Percentiles rank a stretch among this genome's conserved stretches.
These are phyloP conservation scores for Fusarium sp. DNA, from an alignment of 2,329 filamentous ascomycete species.

Conservation along the genomic window DNA sequence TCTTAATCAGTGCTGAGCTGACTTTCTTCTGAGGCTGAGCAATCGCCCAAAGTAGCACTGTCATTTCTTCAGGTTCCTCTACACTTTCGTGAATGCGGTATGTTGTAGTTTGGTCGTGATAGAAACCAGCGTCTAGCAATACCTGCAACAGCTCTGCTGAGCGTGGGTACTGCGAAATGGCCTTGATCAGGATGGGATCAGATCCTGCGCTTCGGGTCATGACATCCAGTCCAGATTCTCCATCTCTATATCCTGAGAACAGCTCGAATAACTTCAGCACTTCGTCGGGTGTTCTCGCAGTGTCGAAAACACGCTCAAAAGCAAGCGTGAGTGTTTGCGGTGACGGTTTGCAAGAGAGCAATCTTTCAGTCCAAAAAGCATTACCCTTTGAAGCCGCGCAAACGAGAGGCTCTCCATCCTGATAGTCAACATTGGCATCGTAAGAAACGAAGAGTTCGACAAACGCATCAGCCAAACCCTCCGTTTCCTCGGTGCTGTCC, in stretches of 20 bases:
- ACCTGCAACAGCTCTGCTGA: conserved; percentile 64
- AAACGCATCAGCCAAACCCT: conserved; percentile 59
- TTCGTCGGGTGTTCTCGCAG: conserved; percentile 61
- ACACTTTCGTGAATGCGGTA: conserved; percentile 59
- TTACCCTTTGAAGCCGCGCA: conserved; percentile 66
- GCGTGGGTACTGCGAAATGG: conserved; percentile 66
- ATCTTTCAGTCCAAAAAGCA: conserved; percentile 59
- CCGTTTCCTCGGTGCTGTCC: conserved; percentile 54
- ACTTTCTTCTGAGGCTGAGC: conserved; percentile 72
- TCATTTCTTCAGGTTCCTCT: conserved; percentile 66
- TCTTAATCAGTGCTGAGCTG: conserved; percentile 67
- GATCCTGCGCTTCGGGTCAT: conserved; percentile 58
- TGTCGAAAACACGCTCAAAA: conserved; percentile 68
- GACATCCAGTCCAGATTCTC: conserved; percentile 62
- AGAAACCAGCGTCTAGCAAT: conserved; percentile 68
- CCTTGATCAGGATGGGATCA: conserved; percentile 64
- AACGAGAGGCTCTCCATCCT: conserved; percentile 65
- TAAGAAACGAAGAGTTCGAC: conserved; percentile 55
- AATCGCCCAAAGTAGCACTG: conserved; percentile 70
- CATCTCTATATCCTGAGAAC: conserved; percentile 64
- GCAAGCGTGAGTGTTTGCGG: conserved; percentile 63
- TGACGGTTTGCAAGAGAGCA: conserved; percentile 64
- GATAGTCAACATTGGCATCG: conserved; percentile 62
- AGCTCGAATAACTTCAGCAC: conserved; percentile 63
- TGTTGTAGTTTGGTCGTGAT: conserved; percentile 65